Base-by-base conservation (phyloP, 176 grass and related monocot species). In the Secale cereale region DNA sequence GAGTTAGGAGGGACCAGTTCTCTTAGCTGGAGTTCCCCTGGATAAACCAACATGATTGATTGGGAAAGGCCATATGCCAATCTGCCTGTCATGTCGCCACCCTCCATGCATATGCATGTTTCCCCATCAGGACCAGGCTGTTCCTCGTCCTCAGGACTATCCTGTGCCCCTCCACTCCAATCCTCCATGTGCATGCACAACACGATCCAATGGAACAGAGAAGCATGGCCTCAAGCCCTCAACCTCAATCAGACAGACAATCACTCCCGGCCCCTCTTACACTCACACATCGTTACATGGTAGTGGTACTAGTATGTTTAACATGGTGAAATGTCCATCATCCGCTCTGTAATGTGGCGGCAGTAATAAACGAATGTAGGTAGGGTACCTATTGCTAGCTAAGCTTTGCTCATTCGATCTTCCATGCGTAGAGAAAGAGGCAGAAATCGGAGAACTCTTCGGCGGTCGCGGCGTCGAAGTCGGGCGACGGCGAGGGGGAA, bases 391-490 rank as follows among this genome's bases (percentile, higher is more conserved):
- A 54, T 31, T 31, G 54, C 71, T 75, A 75, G 41, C 26, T 6
- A 29, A 40, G 37, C 8, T 0, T 0, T 3, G 43, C 63, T 92
- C 85, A 98, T 74, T 98, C 95, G 66, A 93, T 61, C 82, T 92
- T 98, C 92, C 95, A 98, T n/a, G 92, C 95, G 50, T 95, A 93
- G 16, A 98, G 85, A 69, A 94, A 90, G 75, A 98, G 81, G 87
- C 92, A 93, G 86, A 93, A 98, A 73, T 88, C 92, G 32, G 86
- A 91, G 63, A 23, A 78, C 59, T 33, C 88, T n/a, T 80, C 41
- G 9, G 22, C 16, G 48, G 70, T n/a, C 23, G 56, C 59, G 59
- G 77, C 20, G 39, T 65, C 52, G 54, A 36, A 39, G 36, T 70
- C 60, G 59, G 84, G 64, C 1, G 54, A 26, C 7, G 71, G 5